Conservation (phyloP, 1,284 basidiomycete genomes). For the Tilletia caries region DNA sequence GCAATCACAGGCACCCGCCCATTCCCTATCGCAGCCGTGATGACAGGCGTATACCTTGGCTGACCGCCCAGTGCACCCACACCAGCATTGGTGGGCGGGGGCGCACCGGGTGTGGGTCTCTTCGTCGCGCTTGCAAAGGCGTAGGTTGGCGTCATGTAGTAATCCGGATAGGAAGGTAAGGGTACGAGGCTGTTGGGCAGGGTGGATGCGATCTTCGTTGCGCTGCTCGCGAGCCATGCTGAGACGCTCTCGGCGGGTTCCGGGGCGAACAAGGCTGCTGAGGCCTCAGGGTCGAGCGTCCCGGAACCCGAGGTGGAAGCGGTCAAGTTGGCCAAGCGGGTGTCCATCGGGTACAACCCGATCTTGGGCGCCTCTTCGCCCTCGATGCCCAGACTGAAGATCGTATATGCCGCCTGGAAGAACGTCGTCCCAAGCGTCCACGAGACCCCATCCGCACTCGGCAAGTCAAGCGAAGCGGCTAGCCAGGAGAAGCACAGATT, state of each 20-base stretch:
- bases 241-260: conserved; percentile 54
- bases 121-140: conserved; percentile 62
- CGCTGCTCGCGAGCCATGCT: conserved; percentile 64
- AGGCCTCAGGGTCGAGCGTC: conserved; percentile 54
- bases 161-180: conserved; percentile 62
- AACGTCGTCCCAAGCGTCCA: conserved; percentile 85
- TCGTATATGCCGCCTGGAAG: conserved; percentile 73
- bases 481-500: conserved; percentile 79
- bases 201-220: conserved; percentile 67
- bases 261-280: conserved; percentile 13
- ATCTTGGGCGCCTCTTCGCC: conserved; percentile 29
- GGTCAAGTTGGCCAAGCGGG: background rate
- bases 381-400: conserved; percentile 62
- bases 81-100: conserved; percentile 17
- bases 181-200: conserved; percentile 72
- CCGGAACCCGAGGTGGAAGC: background rate
- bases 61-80: conserved; percentile 14
- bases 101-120: conserved; percentile 21
- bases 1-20: conserved; percentile 23
- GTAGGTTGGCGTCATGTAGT: conserved; percentile 62
- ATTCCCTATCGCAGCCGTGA: conserved; percentile 17
- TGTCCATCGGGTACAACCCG: conserved; percentile 24
- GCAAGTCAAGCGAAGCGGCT: conserved; percentile 60
- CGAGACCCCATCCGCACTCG: conserved; percentile 72
- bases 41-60: conserved; percentile 15